Conservation (phyloP, 108 stramenopile species). For the Cylindrotheca closterium region DNA sequence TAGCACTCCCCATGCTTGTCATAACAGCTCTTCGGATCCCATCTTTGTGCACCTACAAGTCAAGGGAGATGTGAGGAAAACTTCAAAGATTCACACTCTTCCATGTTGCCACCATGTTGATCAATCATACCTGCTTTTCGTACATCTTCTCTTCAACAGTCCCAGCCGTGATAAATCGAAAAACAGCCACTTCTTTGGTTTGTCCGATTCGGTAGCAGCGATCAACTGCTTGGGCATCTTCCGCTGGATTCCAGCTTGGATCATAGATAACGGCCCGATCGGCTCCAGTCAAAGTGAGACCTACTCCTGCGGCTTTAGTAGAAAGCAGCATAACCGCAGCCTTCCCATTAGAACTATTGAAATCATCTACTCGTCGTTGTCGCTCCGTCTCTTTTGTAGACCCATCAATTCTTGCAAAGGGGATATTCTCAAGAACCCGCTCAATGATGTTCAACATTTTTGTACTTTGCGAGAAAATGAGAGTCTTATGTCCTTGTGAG, state of each 20-base stretch:
- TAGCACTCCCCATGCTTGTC: constrained; percentile 37
- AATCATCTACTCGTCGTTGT: constrained; percentile 85
- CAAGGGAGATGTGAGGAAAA: too few relatives aligned
- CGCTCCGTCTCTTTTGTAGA: constrained; percentile 78
- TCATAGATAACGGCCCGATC: constrained; percentile 85
- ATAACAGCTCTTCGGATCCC: constrained; percentile 71
- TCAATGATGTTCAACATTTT: constrained; percentile 90
- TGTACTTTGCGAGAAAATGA: constrained; percentile 94
- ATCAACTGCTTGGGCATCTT: constrained; percentile 93
- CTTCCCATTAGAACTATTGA: constrained; percentile 70
- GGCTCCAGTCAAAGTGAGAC: constrained; percentile 83
- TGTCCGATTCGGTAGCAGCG: constrained; percentile 93
- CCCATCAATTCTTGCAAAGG: constrained; percentile 89
- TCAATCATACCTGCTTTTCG: constrained; percentile 46
- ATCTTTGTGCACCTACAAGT: constrained; percentile 67
- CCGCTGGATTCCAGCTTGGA: constrained; percentile 84
- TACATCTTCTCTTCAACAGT: constrained; percentile 92
- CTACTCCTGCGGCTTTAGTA: constrained; percentile 87
- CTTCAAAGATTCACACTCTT: too few relatives aligned
- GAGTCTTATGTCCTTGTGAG: constrained; percentile 72
- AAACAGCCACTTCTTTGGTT: constrained; percentile 87
- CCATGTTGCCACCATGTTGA: neutral
- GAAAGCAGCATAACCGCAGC: constrained; percentile 77
- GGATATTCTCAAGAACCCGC: constrained; percentile 23
- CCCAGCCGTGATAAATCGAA: constrained; percentile 92